Percentiles rank a stretch among this genome's conserved stretches.
Conservation (phyloP, 208 protist species). For the Leishmania guyanensis region DNA sequence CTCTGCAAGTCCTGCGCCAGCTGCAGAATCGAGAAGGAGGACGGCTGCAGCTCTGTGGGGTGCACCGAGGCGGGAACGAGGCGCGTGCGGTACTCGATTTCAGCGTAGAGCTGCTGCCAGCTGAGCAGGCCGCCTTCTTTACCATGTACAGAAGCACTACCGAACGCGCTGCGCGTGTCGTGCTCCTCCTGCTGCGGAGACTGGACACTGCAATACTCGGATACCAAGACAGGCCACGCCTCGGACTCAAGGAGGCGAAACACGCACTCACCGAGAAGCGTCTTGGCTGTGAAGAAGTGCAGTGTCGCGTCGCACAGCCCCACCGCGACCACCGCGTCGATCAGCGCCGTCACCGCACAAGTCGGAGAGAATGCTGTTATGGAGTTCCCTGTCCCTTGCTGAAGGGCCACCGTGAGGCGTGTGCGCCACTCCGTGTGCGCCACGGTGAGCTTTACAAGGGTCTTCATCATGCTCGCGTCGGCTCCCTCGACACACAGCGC, state of each 20-base stretch:
- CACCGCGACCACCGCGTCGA: conserved; percentile 81
- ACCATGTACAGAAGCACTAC: not conserved
- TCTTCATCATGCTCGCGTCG: conserved; percentile 75
- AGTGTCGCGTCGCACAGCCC: conserved; percentile 78
- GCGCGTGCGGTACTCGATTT: conserved; percentile 21
- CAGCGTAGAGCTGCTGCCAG: conserved; percentile 4
- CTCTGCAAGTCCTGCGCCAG: conserved; percentile 30
- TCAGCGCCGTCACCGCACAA: conserved; percentile 42
- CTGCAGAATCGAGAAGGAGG: conserved; percentile 37
- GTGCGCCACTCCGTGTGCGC: conserved; percentile 62
- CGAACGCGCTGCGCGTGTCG: not conserved
- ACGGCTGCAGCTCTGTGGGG: not conserved
- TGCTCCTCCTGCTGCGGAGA: not conserved
- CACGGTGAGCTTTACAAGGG: conserved; percentile 69
- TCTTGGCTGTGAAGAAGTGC: conserved; percentile 63
- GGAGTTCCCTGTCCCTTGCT: not conserved
- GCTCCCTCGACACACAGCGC: conserved; percentile 43
- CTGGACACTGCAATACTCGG: not conserved
- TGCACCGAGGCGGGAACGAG: not conserved
- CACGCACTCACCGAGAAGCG: conserved; percentile 57
- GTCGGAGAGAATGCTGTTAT: not conserved
- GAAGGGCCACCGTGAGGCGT: conserved; percentile 9
- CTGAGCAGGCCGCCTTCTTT: not conserved
- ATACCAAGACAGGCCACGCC: conserved; percentile 23
- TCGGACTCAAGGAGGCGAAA: conserved; percentile 49